phyloP scores from a whole-genome alignment of 805 yeast species.

The Candida arabinofermentans region DNA sequence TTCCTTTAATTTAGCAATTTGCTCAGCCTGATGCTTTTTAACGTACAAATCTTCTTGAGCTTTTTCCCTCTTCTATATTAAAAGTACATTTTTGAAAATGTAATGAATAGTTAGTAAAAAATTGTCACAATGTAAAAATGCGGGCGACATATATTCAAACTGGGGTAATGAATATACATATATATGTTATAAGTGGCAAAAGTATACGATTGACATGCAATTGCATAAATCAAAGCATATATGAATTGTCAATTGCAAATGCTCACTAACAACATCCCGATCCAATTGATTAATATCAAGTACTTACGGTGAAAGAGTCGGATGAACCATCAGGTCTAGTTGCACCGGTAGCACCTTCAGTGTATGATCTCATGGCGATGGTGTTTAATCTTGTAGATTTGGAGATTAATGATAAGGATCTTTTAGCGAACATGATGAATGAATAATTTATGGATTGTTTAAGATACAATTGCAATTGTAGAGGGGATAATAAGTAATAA shows the following conservation, averaged over 20 bases:
- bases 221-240: too few relatives aligned
- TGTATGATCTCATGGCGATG: conserved; percentile 37
- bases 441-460: neutral
- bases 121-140: too few relatives aligned
- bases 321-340: conserved; percentile 49
- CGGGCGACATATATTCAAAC: too few relatives aligned
- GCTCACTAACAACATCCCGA: neutral
- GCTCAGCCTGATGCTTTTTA: conserved; percentile 88
- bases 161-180: too few relatives aligned
- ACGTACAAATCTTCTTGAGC: conserved; percentile 85
- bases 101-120: conserved; percentile 24
- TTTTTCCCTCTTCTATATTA: conserved; percentile 72
- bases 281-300: neutral
- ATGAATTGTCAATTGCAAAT: too few relatives aligned
- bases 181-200: too few relatives aligned
- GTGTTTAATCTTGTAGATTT: conserved; percentile 25
- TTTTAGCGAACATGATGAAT: conserved; percentile 34
- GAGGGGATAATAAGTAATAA: too few relatives aligned
- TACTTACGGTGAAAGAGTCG: conserved; percentile 57
- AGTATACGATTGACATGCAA: too few relatives aligned
- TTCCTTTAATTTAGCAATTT: conserved; percentile 70
- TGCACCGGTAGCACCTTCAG: conserved; percentile 62
- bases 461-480: too few relatives aligned
- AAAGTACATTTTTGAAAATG: neutral
- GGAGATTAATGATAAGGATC: conserved; percentile 33